Evolutionary conservation across 2,329 filamentous ascomycete genomes (phyloP).

Genomic region (Talaromyces sp.): DNA sequence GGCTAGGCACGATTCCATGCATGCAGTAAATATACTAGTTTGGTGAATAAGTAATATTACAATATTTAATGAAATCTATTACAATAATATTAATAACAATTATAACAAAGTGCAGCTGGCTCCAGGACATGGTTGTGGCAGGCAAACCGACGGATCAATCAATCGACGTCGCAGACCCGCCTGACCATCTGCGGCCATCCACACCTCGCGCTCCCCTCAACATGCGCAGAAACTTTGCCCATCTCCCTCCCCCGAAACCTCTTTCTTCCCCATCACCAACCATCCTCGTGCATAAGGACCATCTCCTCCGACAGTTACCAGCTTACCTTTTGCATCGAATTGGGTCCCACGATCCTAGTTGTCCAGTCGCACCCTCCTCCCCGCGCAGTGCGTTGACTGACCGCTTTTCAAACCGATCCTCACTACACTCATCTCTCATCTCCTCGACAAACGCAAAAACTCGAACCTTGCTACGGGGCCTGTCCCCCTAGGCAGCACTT

Average conservation of each 20-base stretch:
- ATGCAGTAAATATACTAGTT: background rate
- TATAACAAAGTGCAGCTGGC: background rate
- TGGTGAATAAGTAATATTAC: background rate
- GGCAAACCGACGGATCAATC: background rate
- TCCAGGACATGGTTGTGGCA: background rate
- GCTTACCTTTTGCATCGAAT: background rate
- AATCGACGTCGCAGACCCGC: background rate
- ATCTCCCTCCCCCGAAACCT: background rate
- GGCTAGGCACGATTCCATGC: slow-evolving; percentile 5
- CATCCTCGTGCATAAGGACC: background rate
- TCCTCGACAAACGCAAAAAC: background rate
- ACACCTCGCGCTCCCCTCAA: background rate
- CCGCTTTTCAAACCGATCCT: background rate
- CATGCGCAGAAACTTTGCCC: background rate
- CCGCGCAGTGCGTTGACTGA: background rate
- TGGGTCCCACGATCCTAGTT: background rate
- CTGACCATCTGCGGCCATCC: background rate
- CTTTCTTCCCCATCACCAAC: background rate
- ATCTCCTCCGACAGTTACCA: background rate
- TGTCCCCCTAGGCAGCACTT: background rate
- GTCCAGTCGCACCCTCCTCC: background rate
- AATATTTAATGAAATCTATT: background rate
- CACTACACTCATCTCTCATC: background rate
- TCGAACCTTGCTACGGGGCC: background rate
- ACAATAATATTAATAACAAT: background rate